These are phyloP conservation scores for Onygena corvina DNA, from an alignment of 2,329 filamentous ascomycete genomes.

Conservation along the genomic window DNA sequence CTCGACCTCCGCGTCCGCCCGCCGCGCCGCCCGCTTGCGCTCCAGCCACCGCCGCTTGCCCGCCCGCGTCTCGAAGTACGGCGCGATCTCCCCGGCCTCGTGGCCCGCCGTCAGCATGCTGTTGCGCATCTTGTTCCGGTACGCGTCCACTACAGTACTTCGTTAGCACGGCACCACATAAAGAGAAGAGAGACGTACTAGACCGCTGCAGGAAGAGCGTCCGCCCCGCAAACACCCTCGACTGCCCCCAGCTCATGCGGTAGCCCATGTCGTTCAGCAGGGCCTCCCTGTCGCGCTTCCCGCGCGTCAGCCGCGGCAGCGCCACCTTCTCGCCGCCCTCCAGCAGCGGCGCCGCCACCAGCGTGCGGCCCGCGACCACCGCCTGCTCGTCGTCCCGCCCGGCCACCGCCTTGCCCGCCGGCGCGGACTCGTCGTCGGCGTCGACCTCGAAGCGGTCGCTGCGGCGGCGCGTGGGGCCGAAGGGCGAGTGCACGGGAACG, in stretches of 20 bases:
- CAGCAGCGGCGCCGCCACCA: constrained; percentile 48
- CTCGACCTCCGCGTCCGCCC: too few relatives aligned
- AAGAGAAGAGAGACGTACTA: constrained; percentile 48
- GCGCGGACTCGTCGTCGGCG: constrained; percentile 10
- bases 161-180: constrained; percentile 7
- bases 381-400: constrained; percentile 20
- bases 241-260: constrained; percentile 93
- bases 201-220: constrained; percentile 84
- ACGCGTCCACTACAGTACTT: constrained; percentile 62
- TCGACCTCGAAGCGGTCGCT: constrained; percentile 62
- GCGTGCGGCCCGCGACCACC: constrained; percentile 31
- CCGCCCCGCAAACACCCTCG: constrained; percentile 74
- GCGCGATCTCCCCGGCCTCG: constrained; percentile 59
- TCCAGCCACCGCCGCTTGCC: constrained; percentile 16
- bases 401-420: neutral
- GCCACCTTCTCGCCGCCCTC: constrained; percentile 67
- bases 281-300: constrained; percentile 67
- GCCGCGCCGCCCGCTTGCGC: constrained; percentile 22
- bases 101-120: constrained; percentile 69
- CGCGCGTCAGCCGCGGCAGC: constrained; percentile 60
- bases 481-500: constrained; percentile 74
- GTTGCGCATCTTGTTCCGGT: constrained; percentile 78
- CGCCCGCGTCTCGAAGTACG: constrained; percentile 72
- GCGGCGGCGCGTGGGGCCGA: constrained; percentile 53
- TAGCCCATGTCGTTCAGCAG: constrained; percentile 85